Conservation (phyloP, 371 early-diverging fungal species). For the Syncephalastrum sp. region DNA sequence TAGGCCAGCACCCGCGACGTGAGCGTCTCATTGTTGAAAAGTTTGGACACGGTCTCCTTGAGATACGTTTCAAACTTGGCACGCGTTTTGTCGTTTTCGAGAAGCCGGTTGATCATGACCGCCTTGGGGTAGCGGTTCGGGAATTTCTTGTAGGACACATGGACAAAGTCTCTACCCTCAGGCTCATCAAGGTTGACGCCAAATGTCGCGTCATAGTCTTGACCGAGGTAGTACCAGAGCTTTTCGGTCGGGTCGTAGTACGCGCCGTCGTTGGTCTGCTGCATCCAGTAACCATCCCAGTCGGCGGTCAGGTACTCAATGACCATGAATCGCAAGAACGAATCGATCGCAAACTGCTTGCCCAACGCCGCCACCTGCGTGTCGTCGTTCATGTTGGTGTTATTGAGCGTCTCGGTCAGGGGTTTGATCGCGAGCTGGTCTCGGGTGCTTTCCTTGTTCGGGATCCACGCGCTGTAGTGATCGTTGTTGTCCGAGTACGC, state of each 20-base stretch:
- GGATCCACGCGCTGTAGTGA: constrained; percentile 34
- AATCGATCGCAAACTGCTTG: constrained; percentile 30
- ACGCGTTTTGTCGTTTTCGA: constrained; percentile 40
- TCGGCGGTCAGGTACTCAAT: constrained; percentile 43
- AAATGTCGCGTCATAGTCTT: constrained; percentile 60
- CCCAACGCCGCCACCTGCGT: constrained; percentile 25
- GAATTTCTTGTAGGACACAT: constrained; percentile 44
- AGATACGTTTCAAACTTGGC: constrained; percentile 49
- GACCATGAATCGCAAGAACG: constrained; percentile 46
- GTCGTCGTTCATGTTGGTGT: constrained; percentile 32
- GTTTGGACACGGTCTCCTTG: constrained; percentile 44
- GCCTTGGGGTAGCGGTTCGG: constrained; percentile 40
- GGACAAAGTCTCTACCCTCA: constrained; percentile 25
- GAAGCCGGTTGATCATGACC: constrained; percentile 50
- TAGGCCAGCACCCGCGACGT: constrained; percentile 50
- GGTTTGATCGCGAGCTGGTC: constrained; percentile 16
- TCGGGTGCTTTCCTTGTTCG: constrained; percentile 24
- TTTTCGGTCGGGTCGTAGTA: constrained; percentile 37
- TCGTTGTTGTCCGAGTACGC: constrained; percentile 29
- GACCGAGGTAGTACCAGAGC: constrained; percentile 52
- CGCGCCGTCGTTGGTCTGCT: constrained; percentile 43
- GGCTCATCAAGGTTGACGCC: constrained; percentile 47
- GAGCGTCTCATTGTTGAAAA: constrained; percentile 55
- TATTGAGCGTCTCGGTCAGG: constrained; percentile 25
- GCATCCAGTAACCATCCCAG: constrained; percentile 53